Base-by-base conservation (phyloP, 495 filamentous ascomycete genomes). In the Penicillium daleae region DNA sequence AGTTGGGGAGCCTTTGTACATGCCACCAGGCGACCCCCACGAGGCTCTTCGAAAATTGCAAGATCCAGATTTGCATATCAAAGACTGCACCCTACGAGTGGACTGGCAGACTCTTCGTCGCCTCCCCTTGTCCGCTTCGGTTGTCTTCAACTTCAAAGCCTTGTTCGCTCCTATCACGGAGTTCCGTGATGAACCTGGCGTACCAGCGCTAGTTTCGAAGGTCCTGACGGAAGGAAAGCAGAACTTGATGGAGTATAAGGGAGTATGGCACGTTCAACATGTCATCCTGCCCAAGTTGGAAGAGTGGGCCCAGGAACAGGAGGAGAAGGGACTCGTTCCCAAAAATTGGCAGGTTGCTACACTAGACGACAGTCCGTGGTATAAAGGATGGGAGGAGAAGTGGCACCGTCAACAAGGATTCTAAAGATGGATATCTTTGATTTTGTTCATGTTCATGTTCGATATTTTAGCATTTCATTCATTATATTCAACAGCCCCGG, bases 61-160 rank as follows among this genome's bases (percentile, higher is more conserved):
- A 66, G 72, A 85, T 50, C 75, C 83, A 2, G 65, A 80, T 7
- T 74, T 95, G 6, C 73, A 69, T 7, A 66, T 89, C n/a, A 78
- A 82, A 0, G 85, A 90, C 24, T 80, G 89, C 65, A 75, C 88
- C 59, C 82, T 97, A 15, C 86, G 93, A n/a, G 92, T 95, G 3
- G 93, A 97, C 71, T 95, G 92, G 91, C 93, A 97, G 75, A 97
- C 93, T 0, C 81, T 97, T 19, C 86, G 93, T 13, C 84, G 93
- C 27, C 78, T 97, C 1, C 93, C 93, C 2, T 74, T 97, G 5
- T 90, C 88, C 0, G 91, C 84, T 0, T 87, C 83, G 0, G 76
- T 97, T 9, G 84, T 92, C 3, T 97, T 97, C 76, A 97, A 97
- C 71, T 97, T 93, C 85, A 97, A 95, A 70, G 93, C 89, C 0